Evolutionary conservation across 257 asterid species (phyloP).

Genomic region (Jasminum sambac): DNA sequence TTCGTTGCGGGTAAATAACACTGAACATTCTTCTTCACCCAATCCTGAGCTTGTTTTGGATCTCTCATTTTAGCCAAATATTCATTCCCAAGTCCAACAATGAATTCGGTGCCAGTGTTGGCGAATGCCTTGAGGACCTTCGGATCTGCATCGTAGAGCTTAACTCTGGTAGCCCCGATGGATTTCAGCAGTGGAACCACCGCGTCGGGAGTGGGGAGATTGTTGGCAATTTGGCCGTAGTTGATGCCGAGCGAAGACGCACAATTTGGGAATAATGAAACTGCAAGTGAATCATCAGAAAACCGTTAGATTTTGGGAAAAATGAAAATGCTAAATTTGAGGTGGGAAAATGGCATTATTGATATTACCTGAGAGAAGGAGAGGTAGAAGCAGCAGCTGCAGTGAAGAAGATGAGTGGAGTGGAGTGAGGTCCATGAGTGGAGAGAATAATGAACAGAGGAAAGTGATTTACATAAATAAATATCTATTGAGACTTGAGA

Average conservation of each 20-base stretch:
- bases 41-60: constrained; percentile 49
- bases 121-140: constrained; percentile 75
- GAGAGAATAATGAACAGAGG: not conserved
- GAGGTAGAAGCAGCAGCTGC: not conserved
- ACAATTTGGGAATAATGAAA: constrained; percentile 26
- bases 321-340: not conserved
- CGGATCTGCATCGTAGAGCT: constrained; percentile 85
- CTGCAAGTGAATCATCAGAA: constrained; percentile 16
- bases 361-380: not conserved
- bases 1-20: constrained; percentile 65
- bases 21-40: constrained; percentile 71
- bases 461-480: constrained; percentile 19
- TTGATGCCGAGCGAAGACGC: constrained; percentile 60
- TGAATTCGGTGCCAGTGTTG: constrained; percentile 73
- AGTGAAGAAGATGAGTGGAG: constrained; percentile 3
- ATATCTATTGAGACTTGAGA: not conserved
- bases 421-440: not conserved
- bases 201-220: constrained; percentile 68
- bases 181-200: constrained; percentile 69
- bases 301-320: not conserved
- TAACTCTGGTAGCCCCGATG: constrained; percentile 63
- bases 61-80: constrained; percentile 54
- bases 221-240: constrained; percentile 85
- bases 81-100: constrained; percentile 69
- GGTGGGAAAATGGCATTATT: not conserved